phyloP scores from a whole-genome alignment of 495 filamentous ascomycete species.

The Xylaria grammica region DNA sequence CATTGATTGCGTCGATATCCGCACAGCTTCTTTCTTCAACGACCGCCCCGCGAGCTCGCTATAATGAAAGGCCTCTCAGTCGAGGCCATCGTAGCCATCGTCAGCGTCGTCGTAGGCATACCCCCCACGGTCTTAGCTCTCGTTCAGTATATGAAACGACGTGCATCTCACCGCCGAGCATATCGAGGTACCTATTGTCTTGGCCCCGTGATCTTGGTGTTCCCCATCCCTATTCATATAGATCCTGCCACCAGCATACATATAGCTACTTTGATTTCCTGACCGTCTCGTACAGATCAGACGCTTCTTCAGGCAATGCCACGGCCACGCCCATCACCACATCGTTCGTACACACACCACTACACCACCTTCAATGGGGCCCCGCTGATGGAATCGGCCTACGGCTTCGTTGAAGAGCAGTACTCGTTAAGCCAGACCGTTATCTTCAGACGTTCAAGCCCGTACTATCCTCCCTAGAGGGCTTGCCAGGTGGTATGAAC shows the following conservation, averaged over 20 bases:
- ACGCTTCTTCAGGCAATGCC: background rate
- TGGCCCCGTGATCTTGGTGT: background rate
- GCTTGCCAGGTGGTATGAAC: background rate
- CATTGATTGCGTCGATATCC: no score
- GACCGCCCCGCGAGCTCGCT: no score
- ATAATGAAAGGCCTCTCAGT: background rate
- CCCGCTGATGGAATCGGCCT: background rate
- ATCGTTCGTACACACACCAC: background rate
- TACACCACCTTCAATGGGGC: background rate
- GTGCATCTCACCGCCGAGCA: background rate
- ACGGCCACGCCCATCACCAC: background rate
- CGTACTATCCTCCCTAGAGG: background rate
- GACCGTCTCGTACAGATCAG: background rate
- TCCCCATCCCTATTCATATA: background rate
- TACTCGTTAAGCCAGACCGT: background rate
- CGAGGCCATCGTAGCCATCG: slow-evolving; percentile 10
- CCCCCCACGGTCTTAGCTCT: background rate
- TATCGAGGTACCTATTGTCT: background rate
- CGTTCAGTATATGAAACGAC: background rate
- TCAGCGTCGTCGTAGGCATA: background rate
- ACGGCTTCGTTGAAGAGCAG: slow-evolving; percentile 5
- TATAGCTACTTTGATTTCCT: background rate
- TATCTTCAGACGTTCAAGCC: background rate
- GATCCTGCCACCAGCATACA: background rate
- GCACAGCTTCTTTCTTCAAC: background rate